phyloP scores from a whole-genome alignment of 176 grass and related monocot genomes.

The Otatea glauca region DNA sequence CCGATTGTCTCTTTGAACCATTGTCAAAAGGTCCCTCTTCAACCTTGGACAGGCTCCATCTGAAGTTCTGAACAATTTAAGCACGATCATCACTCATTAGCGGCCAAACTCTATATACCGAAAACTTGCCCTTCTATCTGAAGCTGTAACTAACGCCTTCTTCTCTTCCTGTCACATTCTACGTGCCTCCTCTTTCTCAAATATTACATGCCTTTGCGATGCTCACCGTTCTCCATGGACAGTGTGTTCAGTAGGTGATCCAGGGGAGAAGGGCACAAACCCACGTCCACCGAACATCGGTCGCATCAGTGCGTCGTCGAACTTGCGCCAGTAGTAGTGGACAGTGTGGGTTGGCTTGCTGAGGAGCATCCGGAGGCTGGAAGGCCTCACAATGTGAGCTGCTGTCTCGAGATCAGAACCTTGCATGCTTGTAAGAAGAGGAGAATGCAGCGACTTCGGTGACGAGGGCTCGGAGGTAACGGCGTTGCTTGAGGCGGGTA shows the following conservation, averaged over 20 bases:
- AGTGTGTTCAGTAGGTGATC: conserved; percentile 73
- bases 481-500: conserved; percentile 42
- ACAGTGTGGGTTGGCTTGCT: conserved; percentile 81
- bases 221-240: conserved; percentile 41
- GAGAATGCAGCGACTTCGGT: conserved; percentile 65
- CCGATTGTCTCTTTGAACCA: conserved; percentile 36
- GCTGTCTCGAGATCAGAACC: conserved; percentile 59
- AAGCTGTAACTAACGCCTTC: background rate
- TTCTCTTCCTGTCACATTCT: conserved; percentile 15
- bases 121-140: background rate
- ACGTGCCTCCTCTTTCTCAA: background rate
- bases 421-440: conserved; percentile 64
- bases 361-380: conserved; percentile 91
- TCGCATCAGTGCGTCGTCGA: conserved; percentile 90
- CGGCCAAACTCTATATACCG: background rate
- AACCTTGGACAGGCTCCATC: conserved; percentile 28
- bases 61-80: conserved; percentile 1
- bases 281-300: conserved; percentile 88
- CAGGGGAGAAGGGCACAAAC: conserved; percentile 77
- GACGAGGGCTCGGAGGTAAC: conserved; percentile 65
- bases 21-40: conserved; percentile 18
- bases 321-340: conserved; percentile 99
- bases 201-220: background rate
- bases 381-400: conserved; percentile 58
- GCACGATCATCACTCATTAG: conserved; percentile 37